Conservation (phyloP, 2,329 filamentous ascomycete species). For the Venturia oleaginea region DNA sequence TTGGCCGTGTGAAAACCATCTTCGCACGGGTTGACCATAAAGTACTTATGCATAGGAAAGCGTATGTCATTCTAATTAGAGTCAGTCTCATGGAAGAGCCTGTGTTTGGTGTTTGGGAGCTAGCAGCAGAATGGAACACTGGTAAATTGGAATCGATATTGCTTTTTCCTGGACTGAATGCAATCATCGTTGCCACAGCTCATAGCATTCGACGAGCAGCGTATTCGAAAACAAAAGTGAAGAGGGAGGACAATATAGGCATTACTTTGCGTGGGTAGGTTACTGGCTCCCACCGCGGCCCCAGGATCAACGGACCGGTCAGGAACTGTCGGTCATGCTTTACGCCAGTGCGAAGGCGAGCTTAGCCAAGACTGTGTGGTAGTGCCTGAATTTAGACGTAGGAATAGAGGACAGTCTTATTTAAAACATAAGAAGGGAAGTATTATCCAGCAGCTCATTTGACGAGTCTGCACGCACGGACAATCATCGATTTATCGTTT, state of each 20-base stretch:
- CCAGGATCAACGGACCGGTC: neutral
- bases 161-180: neutral
- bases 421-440: neutral
- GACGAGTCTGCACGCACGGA: neutral
- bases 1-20: neutral
- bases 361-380: neutral
- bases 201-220: neutral
- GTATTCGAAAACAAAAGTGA: neutral
- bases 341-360: neutral
- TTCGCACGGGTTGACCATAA: neutral
- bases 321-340: neutral
- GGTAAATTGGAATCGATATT: neutral
- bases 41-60: neutral
- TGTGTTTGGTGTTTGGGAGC: neutral
- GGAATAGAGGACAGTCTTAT: neutral
- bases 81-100: neutral
- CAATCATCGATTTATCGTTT: neutral
- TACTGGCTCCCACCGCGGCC: neutral
- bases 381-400: neutral
- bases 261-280: neutral
- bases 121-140: neutral
- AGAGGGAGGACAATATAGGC: neutral
- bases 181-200: neutral
- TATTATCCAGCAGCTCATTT: neutral
- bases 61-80: neutral